Conservation (phyloP, 192 early-diverging fungal genomes). For the Podila clonocystis region DNA sequence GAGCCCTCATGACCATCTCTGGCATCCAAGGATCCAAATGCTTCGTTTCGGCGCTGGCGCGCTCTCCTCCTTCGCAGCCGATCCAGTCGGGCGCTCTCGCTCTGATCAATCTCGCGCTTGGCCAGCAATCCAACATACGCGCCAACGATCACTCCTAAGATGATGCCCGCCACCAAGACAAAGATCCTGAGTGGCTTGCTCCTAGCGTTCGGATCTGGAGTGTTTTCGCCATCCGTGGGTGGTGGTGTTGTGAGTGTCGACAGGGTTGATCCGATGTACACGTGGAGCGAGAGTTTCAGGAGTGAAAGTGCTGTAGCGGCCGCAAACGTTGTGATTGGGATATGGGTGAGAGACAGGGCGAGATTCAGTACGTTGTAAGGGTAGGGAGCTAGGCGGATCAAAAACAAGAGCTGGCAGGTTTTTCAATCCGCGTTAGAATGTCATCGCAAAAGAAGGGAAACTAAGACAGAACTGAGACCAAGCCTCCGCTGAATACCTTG, state of each 20-base stretch:
- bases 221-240: slow-evolving; percentile 15
- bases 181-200: slow-evolving; percentile 32
- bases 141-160: slow-evolving; percentile 57
- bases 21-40: neutral
- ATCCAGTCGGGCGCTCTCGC: slow-evolving; percentile 10
- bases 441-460: neutral
- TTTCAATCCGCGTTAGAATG: neutral
- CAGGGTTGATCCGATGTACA: slow-evolving; percentile 69
- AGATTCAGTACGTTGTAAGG: slow-evolving; percentile 74
- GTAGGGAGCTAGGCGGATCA: slow-evolving; percentile 79
- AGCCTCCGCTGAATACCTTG: slow-evolving; percentile 45
- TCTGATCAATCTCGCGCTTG: slow-evolving; percentile 55
- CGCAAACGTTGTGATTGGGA: slow-evolving; percentile 55
- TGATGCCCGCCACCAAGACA: slow-evolving; percentile 25
- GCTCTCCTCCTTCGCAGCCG: slow-evolving; percentile 12
- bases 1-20: neutral
- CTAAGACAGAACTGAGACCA: neutral
- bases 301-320: slow-evolving; percentile 66
- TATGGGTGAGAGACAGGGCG: slow-evolving; percentile 63
- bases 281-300: slow-evolving; percentile 64
- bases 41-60: slow-evolving; percentile 3
- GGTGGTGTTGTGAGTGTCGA: slow-evolving; percentile 55
- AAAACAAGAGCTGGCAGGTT: slow-evolving; percentile 63
- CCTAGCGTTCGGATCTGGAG: neutral
- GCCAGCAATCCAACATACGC: slow-evolving; percentile 59